These are phyloP conservation scores for Mycena pura DNA, from an alignment of 768 basidiomycete genomes.

Conservation along the genomic window DNA sequence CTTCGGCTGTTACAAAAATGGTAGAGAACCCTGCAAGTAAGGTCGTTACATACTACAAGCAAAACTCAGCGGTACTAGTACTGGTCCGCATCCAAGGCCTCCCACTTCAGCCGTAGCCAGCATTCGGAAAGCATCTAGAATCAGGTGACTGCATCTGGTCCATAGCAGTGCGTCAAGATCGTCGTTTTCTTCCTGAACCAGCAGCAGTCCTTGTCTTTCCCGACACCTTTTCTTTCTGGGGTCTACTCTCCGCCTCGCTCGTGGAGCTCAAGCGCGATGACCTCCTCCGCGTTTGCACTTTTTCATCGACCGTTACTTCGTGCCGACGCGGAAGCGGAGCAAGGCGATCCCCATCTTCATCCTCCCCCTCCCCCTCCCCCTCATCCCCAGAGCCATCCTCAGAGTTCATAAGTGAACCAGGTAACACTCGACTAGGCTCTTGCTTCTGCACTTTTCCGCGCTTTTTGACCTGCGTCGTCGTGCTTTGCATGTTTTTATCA, in stretches of 20 bases:
- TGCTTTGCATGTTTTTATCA: not conserved
- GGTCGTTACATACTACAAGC: too few species aligned
- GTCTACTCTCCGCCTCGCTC: constrained; percentile 11
- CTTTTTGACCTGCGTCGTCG: constrained; percentile 14
- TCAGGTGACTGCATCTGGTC: too few species aligned
- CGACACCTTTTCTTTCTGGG: constrained; percentile 19
- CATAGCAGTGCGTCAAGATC: too few species aligned
- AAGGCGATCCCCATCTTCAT: constrained; percentile 46
- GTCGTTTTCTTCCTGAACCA: constrained; percentile 14
- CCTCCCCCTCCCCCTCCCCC: constrained; percentile 37
- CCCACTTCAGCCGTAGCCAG: too few species aligned
- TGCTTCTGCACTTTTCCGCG: constrained; percentile 18
- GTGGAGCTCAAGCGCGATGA: constrained; percentile 46
- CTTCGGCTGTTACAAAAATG: too few species aligned
- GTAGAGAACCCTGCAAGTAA: too few species aligned
- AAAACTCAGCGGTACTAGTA: too few species aligned
- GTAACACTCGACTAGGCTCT: constrained; percentile 29
- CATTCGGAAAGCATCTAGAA: too few species aligned
- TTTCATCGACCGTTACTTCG: constrained; percentile 42
- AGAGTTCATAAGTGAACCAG: constrained; percentile 35
- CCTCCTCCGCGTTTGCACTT: constrained; percentile 47
- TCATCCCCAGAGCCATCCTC: constrained; percentile 39
- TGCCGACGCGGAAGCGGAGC: constrained; percentile 45
- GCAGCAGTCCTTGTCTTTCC: constrained; percentile 11
- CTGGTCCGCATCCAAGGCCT: too few species aligned